These are phyloP conservation scores for Dendrostoma leiphaemia DNA, from an alignment of 2,329 filamentous ascomycete species.

Conservation along the genomic window DNA sequence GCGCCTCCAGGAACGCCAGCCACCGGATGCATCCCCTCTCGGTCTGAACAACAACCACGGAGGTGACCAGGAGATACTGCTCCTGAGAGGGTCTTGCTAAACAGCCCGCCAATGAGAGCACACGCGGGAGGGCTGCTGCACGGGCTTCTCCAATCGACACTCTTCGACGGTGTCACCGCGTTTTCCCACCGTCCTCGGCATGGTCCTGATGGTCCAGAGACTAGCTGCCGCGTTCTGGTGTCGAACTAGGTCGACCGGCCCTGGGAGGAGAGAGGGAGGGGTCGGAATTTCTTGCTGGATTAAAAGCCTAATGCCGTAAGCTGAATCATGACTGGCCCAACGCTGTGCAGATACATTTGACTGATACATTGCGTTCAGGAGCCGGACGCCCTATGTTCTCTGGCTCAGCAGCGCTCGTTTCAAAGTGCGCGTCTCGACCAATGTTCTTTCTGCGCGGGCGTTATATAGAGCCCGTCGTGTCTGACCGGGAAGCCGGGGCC, in stretches of 20 bases:
- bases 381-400: background rate
- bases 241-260: too few species aligned
- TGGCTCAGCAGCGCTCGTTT: background rate
- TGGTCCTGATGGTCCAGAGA: background rate
- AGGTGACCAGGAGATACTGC: too few species aligned
- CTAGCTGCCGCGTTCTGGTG: background rate
- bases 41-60: background rate
- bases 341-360: background rate
- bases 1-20: too few species aligned
- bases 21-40: background rate
- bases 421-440: background rate
- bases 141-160: slow-evolving; percentile 1
- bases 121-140: background rate
- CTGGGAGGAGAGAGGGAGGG: too few species aligned
- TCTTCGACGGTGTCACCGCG: background rate
- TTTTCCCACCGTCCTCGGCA: background rate
- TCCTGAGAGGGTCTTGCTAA: too few species aligned
- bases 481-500: background rate
- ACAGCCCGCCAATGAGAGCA: too few species aligned
- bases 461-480: background rate
- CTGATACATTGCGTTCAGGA: background rate
- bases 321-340: background rate
- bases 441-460: background rate
- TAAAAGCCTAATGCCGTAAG: too few species aligned
- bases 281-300: too few species aligned